Base-by-base conservation (phyloP, 2,329 filamentous ascomycete genomes). In the Parafenestella ontariensis region DNA sequence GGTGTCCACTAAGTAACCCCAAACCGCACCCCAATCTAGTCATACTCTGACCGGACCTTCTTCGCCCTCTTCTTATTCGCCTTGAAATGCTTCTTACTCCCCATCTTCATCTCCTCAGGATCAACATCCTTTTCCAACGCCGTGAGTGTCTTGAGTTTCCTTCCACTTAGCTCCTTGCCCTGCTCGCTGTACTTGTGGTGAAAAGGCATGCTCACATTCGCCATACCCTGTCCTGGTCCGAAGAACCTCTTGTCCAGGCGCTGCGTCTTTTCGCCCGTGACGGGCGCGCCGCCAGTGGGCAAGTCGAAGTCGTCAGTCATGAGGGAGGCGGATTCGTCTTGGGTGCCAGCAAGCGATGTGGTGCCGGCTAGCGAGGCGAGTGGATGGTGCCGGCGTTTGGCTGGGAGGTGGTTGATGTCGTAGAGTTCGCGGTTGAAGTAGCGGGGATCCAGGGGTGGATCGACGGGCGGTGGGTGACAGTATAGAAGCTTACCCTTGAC, bases 61-160 rank as follows among this genome's bases (percentile, higher is more conserved):
- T 81, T 81, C 72, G 85, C 89, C 55, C 82, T 84, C 76, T 83
- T 87, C 59, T 85, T 84, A 36, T 87, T 86, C n/a, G 85, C 89
- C 79, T 96, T 96, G 77, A 92, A 95, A 78, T 99, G 95, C 81
- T 97, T 98, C 86, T 99, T 99, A 54, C 89, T 85, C 52, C 88
- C 85, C 46, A 81, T 81, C 75, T 75, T 79, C 62, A 95, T 78
- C 53, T 97, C 94, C 55, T 88, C 89, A 0, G 90, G 88, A 69
- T 97, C 92, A 31, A 98, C 75, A 13, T 91, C 90, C 55, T 89
- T 91, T 79, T 97, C 92, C 58, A 97, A 72, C 10, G 94, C 94
- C 46, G 91, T 81, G 81, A 97, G 86, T 34, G 89, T 83, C 69
- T 87, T 87, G 46, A 91, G 85, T 77, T 99, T 99, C 56, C 95